A percentile compares a stretch with the other conserved stretches of the same genome.
These are phyloP conservation scores for Gymnopilus junonius DNA, from an alignment of 768 basidiomycete genomes.

Conservation along the genomic window DNA sequence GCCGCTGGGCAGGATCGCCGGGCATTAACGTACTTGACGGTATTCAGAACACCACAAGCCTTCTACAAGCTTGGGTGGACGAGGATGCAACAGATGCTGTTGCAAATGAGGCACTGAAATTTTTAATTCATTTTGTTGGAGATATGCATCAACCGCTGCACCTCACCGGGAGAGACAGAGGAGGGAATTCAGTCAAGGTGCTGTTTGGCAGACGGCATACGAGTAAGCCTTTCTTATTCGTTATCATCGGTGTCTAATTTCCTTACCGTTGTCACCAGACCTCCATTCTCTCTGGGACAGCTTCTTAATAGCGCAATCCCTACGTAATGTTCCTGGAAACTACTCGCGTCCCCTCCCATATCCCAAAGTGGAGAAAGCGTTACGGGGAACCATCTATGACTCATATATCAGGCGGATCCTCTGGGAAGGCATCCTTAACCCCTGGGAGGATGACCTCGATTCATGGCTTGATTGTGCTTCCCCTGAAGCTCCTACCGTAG, in stretches of 20 bases:
- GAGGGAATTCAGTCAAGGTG: constrained; percentile 84
- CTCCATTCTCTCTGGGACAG: constrained; percentile 91
- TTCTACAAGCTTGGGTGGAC: constrained; percentile 56
- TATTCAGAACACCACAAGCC: constrained; percentile 73
- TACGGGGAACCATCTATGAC: constrained; percentile 86
- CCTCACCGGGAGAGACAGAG: constrained; percentile 83
- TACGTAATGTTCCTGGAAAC: constrained; percentile 74
- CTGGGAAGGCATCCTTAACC: constrained; percentile 78
- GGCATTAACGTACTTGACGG: constrained; percentile 75
- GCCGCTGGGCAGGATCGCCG: constrained; percentile 68
- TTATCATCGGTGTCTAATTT: background rate
- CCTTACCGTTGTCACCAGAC: constrained; percentile 41
- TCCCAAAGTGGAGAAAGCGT: constrained; percentile 62
- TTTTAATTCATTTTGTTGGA: constrained; percentile 91
- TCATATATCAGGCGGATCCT: constrained; percentile 86
- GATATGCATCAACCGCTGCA: constrained; percentile 96
- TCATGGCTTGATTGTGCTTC: constrained; percentile 75
- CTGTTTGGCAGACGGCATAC: constrained; percentile 71
- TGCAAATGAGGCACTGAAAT: constrained; percentile 85
- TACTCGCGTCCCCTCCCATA: constrained; percentile 79
- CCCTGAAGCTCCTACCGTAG: constrained; percentile 1
- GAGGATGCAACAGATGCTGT: constrained; percentile 32
- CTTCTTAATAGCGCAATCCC: constrained; percentile 78
- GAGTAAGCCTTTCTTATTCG: constrained; percentile 49
- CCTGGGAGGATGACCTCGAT: constrained; percentile 64